Evolutionary conservation across 352 stramenopile species (phyloP).

Genomic region (Phytopythium helicoides): DNA sequence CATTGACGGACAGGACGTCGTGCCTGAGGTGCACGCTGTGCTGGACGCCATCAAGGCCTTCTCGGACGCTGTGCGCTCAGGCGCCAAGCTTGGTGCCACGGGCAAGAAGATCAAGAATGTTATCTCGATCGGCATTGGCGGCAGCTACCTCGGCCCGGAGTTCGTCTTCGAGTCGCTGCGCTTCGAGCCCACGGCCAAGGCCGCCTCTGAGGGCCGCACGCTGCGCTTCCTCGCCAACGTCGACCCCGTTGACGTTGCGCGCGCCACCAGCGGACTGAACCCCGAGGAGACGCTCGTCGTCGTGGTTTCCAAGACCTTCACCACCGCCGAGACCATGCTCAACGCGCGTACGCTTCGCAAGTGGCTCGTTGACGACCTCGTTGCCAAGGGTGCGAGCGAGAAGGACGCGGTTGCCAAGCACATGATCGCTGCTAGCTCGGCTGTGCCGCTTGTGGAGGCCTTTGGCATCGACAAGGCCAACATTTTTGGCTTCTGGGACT

Average conservation of each 20-base stretch:
- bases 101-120: slow-evolving; percentile 95
- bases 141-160: slow-evolving; percentile 95
- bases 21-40: slow-evolving; percentile 95
- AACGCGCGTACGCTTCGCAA: slow-evolving; percentile 95
- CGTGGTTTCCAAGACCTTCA: slow-evolving; percentile 99
- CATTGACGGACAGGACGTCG: slow-evolving; percentile 95
- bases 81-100: slow-evolving; percentile 87
- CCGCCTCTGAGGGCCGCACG: slow-evolving; percentile 75
- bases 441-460: slow-evolving; percentile 74
- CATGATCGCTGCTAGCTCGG: slow-evolving; percentile 89
- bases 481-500: slow-evolving; percentile 99
- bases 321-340: slow-evolving; percentile 98
- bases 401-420: slow-evolving; percentile 92
- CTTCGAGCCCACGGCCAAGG: slow-evolving; percentile 83
- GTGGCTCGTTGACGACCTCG: slow-evolving; percentile 94
- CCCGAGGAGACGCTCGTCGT: slow-evolving; percentile 96
- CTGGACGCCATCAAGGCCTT: slow-evolving; percentile 95
- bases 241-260: slow-evolving; percentile 96
- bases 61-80: slow-evolving; percentile 87
- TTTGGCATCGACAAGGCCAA: slow-evolving; percentile 96
- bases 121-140: slow-evolving; percentile 96
- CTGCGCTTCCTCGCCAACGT: slow-evolving; percentile 98
- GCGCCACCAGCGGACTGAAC: slow-evolving; percentile 88
- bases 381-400: slow-evolving; percentile 73
- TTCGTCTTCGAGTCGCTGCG: slow-evolving; percentile 96